Evolutionary conservation across 768 basidiomycete species (phyloP), one percentile per base, ranked within the genome.

Genomic region (Boletus rubescentipes): DNA sequence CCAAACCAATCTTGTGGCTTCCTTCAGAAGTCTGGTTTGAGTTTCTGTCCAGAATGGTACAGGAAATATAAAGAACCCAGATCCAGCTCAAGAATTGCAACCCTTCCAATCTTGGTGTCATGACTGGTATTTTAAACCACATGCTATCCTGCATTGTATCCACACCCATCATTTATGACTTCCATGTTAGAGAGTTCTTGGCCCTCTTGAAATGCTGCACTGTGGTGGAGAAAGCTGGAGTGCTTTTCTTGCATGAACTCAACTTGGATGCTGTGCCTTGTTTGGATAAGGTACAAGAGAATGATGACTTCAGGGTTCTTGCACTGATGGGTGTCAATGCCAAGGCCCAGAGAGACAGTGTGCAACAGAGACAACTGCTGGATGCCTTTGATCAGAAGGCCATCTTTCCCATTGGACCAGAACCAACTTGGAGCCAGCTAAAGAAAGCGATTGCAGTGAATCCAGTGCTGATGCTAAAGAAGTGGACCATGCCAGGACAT

Each of bases 71-170:
- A 20, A 15, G 35, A 3, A 44, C 52, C 0, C 59, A 60, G 7
- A 44, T 55, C 0, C 14, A 31, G 2, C 36, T 58, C 0, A 50
- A 15, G 4, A 5, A 4, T 3, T 20, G 9, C 0, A 57, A 61
- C n/a, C 59, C 59, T 4, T 51, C 50, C 0, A 61, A 61, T 8
- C 46, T 61, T 7, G 54, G 54, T 0, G 56, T 46, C 2, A 18
- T 61, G 0, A 61, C 54, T 26, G 59, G 59, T 0, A 20, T 59
- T 30, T 26, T 58, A 0, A 53, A 49, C 8, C 57, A 60, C 39
- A 58, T 60, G 57, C 11, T 60, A 1, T 23, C n/a, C 0, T 59
- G 42, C 11, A 46, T 12, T 0, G 15, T 35, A 0, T 31, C 31
- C 1, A 60, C 51, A 0, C 51, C 32, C 1, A 58, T 58, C 14